Base-by-base conservation (phyloP, 1,139 yeast genomes). In the Suhomyces wounanorum region DNA sequence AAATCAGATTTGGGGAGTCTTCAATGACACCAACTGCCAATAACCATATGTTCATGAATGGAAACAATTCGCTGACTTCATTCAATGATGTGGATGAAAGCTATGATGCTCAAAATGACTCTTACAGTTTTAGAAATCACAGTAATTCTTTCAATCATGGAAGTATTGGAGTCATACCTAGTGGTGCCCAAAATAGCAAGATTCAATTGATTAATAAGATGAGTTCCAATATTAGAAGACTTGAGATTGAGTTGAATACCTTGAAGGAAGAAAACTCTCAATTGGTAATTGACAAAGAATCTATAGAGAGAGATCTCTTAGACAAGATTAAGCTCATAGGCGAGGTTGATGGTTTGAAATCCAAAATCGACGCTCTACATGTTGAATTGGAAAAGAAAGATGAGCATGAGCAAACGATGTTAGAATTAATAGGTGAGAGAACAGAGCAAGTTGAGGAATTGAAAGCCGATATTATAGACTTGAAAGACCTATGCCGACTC, bases 361-460 rank as follows among this genome's bases (percentile, higher is more conserved):
- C 52, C 1, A 67, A 75, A 45, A 68, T 81, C 14, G 64, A 60
- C 0, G 64, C 59, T 10, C 65, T 83, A 30, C 68, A 74, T 43
- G 52, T 52, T 2, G 73, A 78, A 47, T 63, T 82, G 5, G 68
- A 63, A 1, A 67, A 65, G 3, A 68, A 82, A 46, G 65, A 72
- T n/a, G 60, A 60, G 3, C 75, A 75, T 43, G 79, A 84, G 49
- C 85, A 83, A 50, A 79, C 85, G 3, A 82, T 94, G 54, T 70
- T 92, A 53, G 89, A 87, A 59, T 68, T 90, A 55, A 77, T 92
- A 17, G 97, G 97, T 5, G 97, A 92, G 61, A 91, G 92, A 64
- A 81, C 91, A 13, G 99, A 95, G 65, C 79, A 78, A 56, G 94
- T 89, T 7, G 89, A 85, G 51, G 99, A 94, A 67, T 75, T 95